Evolutionary conservation across 2,329 filamentous ascomycete genomes (phyloP).

Genomic region (Curvularia hawaiiensis): DNA sequence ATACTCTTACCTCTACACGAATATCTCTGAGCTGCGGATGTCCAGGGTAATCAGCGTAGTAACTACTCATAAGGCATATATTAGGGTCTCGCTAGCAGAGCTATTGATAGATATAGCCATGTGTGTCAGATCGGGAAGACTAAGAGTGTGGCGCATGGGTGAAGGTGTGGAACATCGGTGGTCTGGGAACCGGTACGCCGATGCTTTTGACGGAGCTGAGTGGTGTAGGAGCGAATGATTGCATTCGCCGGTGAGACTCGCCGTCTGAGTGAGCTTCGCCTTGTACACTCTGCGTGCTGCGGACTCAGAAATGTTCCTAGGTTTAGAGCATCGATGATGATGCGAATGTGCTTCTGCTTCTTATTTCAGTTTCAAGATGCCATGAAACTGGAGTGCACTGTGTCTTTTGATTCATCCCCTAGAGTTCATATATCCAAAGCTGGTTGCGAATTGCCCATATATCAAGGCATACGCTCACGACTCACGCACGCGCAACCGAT

Average conservation of each 20-base stretch:
- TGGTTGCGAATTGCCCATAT: background rate
- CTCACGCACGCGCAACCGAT: constrained; percentile 6
- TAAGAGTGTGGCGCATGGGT: constrained; percentile 9
- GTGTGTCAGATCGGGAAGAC: background rate
- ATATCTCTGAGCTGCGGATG: background rate
- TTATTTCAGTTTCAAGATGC: constrained; percentile 10
- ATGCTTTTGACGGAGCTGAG: constrained; percentile 10
- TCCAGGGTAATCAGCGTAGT: background rate
- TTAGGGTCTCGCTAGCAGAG: constrained; percentile 2
- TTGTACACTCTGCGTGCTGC: constrained; percentile 12
- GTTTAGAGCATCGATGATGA: constrained; percentile 2
- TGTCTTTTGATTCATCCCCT: constrained; percentile 3
- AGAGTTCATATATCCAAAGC: background rate
- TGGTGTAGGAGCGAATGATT: constrained; percentile 13
- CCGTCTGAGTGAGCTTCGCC: constrained; percentile 11
- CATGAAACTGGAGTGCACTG: constrained; percentile 6
- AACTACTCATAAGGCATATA: constrained; percentile 1
- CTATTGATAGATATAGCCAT: constrained; percentile 12
- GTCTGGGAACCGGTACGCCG: constrained; percentile 7
- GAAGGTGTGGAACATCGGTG: constrained; percentile 14
- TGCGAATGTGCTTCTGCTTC: background rate
- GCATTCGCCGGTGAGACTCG: constrained; percentile 7
- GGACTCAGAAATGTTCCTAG: constrained; percentile 8
- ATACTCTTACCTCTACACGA: constrained; percentile 3
- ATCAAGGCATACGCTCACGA: constrained; percentile 2